Conservation (phyloP, 2,329 filamentous ascomycete genomes). For the Kalmusia sp. region DNA sequence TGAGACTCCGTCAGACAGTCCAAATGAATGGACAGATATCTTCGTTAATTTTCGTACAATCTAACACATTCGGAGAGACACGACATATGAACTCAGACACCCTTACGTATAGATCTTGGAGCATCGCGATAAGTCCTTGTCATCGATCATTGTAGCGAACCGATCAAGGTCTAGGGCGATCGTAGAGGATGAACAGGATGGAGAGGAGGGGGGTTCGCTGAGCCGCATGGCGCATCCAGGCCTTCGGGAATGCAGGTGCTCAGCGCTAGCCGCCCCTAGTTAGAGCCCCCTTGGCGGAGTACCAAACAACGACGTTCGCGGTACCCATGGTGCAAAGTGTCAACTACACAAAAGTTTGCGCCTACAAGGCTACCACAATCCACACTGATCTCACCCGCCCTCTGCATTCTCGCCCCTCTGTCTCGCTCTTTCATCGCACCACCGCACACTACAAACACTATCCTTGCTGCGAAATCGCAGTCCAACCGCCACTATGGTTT, state of each 20-base stretch:
- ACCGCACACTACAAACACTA: neutral
- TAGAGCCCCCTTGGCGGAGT: constrained; percentile 16
- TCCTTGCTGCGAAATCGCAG: neutral
- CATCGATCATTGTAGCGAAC: too few species aligned
- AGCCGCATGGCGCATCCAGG: too few species aligned
- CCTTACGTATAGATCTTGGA: too few species aligned
- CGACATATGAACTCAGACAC: too few species aligned
- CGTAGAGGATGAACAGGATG: too few species aligned
- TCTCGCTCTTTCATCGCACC: neutral
- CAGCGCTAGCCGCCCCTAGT: neutral
- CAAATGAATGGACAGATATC: too few species aligned
- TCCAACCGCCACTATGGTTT: constrained; percentile 23
- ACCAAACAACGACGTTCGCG: constrained; percentile 14
- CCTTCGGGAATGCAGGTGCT: neutral
- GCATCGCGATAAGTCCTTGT: too few species aligned
- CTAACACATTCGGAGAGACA: too few species aligned
- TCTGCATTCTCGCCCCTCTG: neutral
- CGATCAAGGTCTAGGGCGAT: too few species aligned
- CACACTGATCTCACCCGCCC: neutral
- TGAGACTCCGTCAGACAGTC: too few species aligned
- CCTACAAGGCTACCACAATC: constrained; percentile 24
- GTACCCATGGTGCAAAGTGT: constrained; percentile 42
- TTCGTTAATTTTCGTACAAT: too few species aligned
- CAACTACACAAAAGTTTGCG: constrained; percentile 27
- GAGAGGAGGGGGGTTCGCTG: too few species aligned